Evolutionary conservation across 1,284 basidiomycete species (phyloP), one percentile per base, ranked within the genome.

Genomic region (Jaminaea rosea): DNA sequence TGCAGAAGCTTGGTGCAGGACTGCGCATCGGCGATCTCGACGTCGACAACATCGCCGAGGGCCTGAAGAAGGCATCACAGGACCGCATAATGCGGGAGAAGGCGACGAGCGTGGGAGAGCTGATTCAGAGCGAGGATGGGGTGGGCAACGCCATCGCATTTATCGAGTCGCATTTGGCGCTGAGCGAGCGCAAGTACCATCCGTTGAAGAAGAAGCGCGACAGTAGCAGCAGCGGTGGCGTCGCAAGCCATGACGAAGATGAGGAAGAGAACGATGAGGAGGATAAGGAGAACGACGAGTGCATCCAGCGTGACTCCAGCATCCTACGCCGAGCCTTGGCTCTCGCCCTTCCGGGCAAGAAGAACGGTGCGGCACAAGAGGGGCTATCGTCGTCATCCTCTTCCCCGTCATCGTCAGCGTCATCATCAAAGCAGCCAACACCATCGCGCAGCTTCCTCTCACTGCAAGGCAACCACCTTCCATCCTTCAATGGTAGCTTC

Each of bases 31-130:
- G 53, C n/a, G 44, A 48, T 23, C 49, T 69, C 10, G 36, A 53
- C 26, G 42, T 51, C 15, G 31, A 48, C 19, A 47, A 58, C 24
- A 44, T 61, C n/a, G 21, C 39, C 3, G 49, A 52, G 27, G 64
- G 62, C 10, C 53, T 71, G 19, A 56, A 58, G 44, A 50, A 44
- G 21, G 67, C 68, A 0, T 56, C 58, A 2, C 46, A 46, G 17
- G 64, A 67, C 46, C 51, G 60, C 8, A 53, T 62, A 45, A 65
- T 71, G 62, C 59, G 62, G 21, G 60, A 63, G 37, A 67, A 69
- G 50, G 68, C 67, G 19, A 55, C 59, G 26, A 52, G 56, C 8
- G 59, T 71, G 4, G 68, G 67, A 2, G 55, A 60, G 26, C 55
- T 56, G 52, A 69, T 71, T 31, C 58, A 63, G 13, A 42, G 57